These are phyloP conservation scores for Phyllosticta citribraziliensis DNA, from an alignment of 2,329 filamentous ascomycete genomes.

Conservation along the genomic window DNA sequence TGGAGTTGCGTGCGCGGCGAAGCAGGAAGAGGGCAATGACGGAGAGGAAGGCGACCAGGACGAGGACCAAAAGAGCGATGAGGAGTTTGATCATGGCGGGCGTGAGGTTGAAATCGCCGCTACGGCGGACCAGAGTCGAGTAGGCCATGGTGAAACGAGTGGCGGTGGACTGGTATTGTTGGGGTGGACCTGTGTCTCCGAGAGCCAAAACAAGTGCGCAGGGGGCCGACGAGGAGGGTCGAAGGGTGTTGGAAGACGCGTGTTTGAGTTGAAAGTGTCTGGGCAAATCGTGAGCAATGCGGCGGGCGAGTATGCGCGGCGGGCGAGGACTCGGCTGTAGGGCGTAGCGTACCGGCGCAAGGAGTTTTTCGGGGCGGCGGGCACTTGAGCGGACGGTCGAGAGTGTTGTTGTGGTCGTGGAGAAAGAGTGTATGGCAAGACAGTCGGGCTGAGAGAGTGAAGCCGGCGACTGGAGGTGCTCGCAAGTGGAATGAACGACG, in stretches of 20 bases:
- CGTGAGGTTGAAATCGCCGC: constrained; percentile 43
- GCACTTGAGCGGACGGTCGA: not conserved
- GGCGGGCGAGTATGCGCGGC: not conserved
- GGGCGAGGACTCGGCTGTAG: not conserved
- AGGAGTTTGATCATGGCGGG: constrained; percentile 63
- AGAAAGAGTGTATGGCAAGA: constrained; percentile 34
- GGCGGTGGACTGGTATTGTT: not conserved
- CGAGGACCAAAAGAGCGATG: constrained; percentile 67
- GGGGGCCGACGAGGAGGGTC: not conserved
- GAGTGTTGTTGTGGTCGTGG: constrained; percentile 1
- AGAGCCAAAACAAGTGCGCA: not conserved
- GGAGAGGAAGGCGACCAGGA: constrained; percentile 62
- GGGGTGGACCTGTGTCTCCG: not conserved
- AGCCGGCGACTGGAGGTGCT: constrained; percentile 6
- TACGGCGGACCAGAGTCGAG: constrained; percentile 41
- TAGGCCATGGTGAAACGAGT: constrained; percentile 28
- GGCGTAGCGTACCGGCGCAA: constrained; percentile 8
- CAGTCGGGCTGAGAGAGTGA: constrained; percentile 37
- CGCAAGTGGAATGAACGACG: constrained; percentile 7
- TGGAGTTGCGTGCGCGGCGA: constrained; percentile 51
- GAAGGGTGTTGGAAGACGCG: not conserved
- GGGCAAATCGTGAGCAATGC: not conserved
- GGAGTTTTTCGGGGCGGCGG: constrained; percentile 2
- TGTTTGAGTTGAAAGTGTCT: not conserved
- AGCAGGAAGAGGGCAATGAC: constrained; percentile 61